Evolutionary conservation across 208 protist genomes (phyloP).

Genomic region (Leishmania mexicana): DNA sequence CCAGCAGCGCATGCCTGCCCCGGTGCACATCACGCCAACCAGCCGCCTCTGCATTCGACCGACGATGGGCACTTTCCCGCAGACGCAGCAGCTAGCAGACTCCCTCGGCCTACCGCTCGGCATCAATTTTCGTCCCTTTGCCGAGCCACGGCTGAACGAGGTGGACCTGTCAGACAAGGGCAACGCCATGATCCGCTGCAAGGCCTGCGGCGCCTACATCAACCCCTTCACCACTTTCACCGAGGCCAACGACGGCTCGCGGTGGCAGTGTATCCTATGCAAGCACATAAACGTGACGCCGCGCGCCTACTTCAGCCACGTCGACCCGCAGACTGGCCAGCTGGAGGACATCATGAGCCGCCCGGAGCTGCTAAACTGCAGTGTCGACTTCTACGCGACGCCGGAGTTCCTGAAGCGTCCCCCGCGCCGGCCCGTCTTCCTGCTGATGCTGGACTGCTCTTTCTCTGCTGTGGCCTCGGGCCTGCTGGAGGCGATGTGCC

Average conservation of each 20-base stretch:
- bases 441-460: conserved; percentile 97
- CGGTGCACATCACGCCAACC: conserved; percentile 51
- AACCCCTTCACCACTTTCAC: conserved; percentile 97
- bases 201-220: conserved; percentile 95
- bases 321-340: conserved; percentile 87
- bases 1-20: conserved; percentile 27
- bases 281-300: conserved; percentile 90
- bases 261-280: conserved; percentile 97
- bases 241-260: conserved; percentile 74
- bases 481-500: conserved; percentile 74
- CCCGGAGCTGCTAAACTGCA: conserved; percentile 91
- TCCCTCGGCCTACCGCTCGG: conserved; percentile 71
- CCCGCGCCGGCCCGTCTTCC: conserved; percentile 90
- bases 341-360: conserved; percentile 75
- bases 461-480: conserved; percentile 87
- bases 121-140: conserved; percentile 79
- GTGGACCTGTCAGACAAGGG: conserved; percentile 71
- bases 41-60: conserved; percentile 59
- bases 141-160: conserved; percentile 54
- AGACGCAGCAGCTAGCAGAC: conserved; percentile 57
- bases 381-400: conserved; percentile 95
- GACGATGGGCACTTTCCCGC: conserved; percentile 66
- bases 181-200: conserved; percentile 81
- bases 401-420: conserved; percentile 94
- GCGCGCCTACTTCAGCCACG: conserved; percentile 54